Conservation (phyloP, 2,329 filamentous ascomycete species). For the Chaetomiaceae sp. region DNA sequence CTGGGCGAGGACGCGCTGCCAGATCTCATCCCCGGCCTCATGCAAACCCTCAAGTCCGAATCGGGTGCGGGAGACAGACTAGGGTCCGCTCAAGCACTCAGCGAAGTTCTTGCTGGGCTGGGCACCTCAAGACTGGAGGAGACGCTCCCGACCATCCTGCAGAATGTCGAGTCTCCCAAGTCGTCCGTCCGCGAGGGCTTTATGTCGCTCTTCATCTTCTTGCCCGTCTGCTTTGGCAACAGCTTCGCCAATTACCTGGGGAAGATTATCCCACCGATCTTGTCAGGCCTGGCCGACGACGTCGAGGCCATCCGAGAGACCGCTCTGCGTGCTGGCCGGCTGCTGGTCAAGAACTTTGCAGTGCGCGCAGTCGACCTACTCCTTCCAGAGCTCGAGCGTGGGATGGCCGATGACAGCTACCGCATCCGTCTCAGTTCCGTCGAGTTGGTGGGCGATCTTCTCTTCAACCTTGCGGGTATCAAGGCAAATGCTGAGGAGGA, state of each 20-base stretch:
- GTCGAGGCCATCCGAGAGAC: slow-evolving; percentile 95
- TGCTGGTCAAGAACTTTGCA: slow-evolving; percentile 98
- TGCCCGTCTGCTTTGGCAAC: slow-evolving; percentile 98
- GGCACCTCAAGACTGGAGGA: slow-evolving; percentile 91
- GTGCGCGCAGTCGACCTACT: slow-evolving; percentile 90
- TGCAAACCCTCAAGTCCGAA: slow-evolving; percentile 96
- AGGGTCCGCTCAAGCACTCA: slow-evolving; percentile 92
- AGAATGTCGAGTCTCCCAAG: slow-evolving; percentile 91
- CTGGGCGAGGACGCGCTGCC: slow-evolving; percentile 94
- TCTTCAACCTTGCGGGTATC: slow-evolving; percentile 97
- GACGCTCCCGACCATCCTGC: slow-evolving; percentile 89
- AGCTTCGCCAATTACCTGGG: slow-evolving; percentile 94
- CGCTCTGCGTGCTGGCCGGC: slow-evolving; percentile 85
- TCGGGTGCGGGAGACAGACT: slow-evolving; percentile 93
- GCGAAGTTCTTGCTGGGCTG: slow-evolving; percentile 90
- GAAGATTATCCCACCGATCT: slow-evolving; percentile 91
- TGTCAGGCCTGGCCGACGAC: slow-evolving; percentile 91
- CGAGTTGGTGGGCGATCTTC: slow-evolving; percentile 89
- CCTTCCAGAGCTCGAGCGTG: slow-evolving; percentile 89
- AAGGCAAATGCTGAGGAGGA: slow-evolving; percentile 72
- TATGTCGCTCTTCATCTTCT: slow-evolving; percentile 99
- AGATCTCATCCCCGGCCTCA: slow-evolving; percentile 93
- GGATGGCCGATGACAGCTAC: slow-evolving; percentile 94
- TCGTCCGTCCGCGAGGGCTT: slow-evolving; percentile 91
- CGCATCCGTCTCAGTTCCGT: slow-evolving; percentile 97